These are phyloP conservation scores for Colletotrichum magnum DNA, from an alignment of 2,329 filamentous ascomycete species.

Conservation along the genomic window DNA sequence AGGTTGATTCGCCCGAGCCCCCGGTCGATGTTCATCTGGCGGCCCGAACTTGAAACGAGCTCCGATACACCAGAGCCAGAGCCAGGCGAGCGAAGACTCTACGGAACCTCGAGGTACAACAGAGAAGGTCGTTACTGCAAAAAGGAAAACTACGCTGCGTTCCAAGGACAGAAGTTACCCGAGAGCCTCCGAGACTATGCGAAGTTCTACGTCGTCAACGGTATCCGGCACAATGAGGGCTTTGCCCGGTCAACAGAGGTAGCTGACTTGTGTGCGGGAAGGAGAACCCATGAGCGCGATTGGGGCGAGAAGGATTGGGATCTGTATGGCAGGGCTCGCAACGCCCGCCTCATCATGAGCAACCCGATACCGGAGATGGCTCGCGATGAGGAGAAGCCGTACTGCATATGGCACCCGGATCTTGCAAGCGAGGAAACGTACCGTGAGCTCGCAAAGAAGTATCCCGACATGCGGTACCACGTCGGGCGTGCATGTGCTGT, in stretches of 20 bases:
- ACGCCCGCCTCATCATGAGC: conserved; percentile 47
- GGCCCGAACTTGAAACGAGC: no score
- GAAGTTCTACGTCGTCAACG: neutral
- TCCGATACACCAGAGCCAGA: no score
- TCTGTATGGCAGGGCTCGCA: conserved; percentile 11
- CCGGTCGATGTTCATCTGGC: no score
- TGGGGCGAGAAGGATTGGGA: neutral
- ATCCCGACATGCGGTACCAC: conserved; percentile 53
- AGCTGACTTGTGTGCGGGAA: fast-evolving
- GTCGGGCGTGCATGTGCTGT: conserved; percentile 56
- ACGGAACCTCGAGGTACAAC: no score
- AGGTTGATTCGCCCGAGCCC: no score
- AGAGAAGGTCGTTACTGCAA: no score
- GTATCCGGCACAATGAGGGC: neutral
- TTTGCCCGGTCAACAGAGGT: neutral
- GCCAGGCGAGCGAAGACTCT: no score
- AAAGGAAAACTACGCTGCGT: no score
- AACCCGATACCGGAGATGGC: conserved; percentile 46
- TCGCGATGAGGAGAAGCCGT: conserved; percentile 46
- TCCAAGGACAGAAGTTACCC: no score
- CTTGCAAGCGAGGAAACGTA: conserved; percentile 54
- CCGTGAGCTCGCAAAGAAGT: conserved; percentile 48
- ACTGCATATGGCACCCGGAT: conserved; percentile 59
- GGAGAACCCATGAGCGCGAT: no score
- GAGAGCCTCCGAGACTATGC: no score